These are phyloP conservation scores for Ephemerocybe angulata DNA, from an alignment of 768 basidiomycete genomes.

Conservation along the genomic window DNA sequence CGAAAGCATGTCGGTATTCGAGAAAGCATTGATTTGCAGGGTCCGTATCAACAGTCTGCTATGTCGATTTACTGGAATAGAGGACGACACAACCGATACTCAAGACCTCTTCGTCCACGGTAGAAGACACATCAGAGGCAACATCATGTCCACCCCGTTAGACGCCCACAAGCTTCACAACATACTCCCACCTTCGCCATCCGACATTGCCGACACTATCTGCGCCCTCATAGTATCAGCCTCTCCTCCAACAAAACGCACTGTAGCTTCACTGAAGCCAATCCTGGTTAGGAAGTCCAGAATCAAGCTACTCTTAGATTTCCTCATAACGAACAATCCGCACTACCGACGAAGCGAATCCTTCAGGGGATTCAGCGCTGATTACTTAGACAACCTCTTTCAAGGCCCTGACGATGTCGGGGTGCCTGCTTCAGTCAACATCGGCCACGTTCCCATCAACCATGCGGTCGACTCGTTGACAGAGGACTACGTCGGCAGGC, in stretches of 20 bases:
- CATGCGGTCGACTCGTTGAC: background rate
- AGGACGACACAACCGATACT: background rate
- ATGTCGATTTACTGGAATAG: background rate
- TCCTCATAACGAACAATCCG: too few relatives aligned
- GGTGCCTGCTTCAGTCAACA: background rate
- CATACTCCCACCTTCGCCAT: background rate
- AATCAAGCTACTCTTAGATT: background rate
- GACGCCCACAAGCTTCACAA: background rate
- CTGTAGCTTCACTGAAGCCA: background rate
- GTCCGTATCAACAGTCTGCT: background rate
- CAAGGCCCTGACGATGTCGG: background rate
- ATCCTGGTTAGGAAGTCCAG: background rate
- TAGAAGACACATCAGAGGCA: background rate
- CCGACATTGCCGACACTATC: background rate
- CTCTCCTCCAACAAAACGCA: background rate
- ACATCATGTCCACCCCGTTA: background rate
- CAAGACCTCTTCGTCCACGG: background rate
- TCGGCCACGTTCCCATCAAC: background rate
- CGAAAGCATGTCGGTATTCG: too few relatives aligned
- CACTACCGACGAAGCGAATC: background rate
- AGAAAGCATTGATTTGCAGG: background rate
- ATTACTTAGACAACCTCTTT: background rate
- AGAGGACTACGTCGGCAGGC: background rate
- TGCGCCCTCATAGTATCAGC: background rate
- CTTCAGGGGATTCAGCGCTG: background rate